Evolutionary conservation across 768 basidiomycete species (phyloP), one percentile per base, ranked within the genome.

Genomic region (Scleroderma citrinum): DNA sequence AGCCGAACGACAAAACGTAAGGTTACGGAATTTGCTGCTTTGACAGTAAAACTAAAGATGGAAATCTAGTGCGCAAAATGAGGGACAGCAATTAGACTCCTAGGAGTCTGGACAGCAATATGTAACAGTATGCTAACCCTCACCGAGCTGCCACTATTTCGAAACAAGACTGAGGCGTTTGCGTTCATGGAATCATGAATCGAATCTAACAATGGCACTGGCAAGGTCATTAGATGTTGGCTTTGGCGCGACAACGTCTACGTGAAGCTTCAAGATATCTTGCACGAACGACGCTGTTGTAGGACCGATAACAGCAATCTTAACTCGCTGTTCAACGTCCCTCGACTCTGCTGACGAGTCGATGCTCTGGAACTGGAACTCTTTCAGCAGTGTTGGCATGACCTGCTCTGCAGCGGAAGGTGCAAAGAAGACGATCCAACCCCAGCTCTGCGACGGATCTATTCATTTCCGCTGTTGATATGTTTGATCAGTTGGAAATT

Each of bases 371-470:
- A 82, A 56, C 3, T 58, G 39, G 55, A 85, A 82, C 46, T 71
- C 61, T 26, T 71, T 59, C 7, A 60, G 62, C 31, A 90, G 53
- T 11, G 71, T 60, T 2, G 85, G 84, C 7, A 69, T 62, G 16
- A 76, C 81, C 41, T 78, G 76, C 21, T 72, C 73, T 1, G 85
- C 83, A 2, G 78, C 76, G 1, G 87, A 90, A 4, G 87, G 87
- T 0, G 87, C 85, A 56, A 90, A 90, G 59, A 78, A 79, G 17
- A 83, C 77, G 2, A 87, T 77, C 88, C 87, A 90, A 10, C 61
- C 57, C 77, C 81, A 82, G 16, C 29, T 20, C 31, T 24, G 44
- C 16, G 37, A 31, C 31, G 45, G 32, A 46, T 45, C 43, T 48
- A 21, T 17, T 34, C 24, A 38, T 44, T 29, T 20, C 7, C 19